Base-by-base conservation (phyloP, 2,329 filamentous ascomycete species). In the Spiromastix sp. region DNA sequence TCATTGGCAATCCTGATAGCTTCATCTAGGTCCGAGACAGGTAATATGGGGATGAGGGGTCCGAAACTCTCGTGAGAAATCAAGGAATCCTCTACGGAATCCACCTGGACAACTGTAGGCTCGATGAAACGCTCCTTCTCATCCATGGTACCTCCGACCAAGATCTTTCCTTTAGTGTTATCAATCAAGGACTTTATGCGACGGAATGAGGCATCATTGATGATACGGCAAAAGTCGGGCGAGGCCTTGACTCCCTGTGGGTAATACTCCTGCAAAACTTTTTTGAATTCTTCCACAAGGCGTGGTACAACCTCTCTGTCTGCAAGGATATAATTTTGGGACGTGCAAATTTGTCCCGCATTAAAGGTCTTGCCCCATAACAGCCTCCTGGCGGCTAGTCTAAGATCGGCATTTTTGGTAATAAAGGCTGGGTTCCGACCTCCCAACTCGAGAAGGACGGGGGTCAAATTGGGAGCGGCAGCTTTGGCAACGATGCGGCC, bases 111-210 rank as follows among this genome's bases (percentile, higher is more conserved):
- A n/a, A 89, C 77, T 0, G 91, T 98, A 1, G 87, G 85, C 56
- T 89, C 85, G 48, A 98, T 91, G 61, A 82, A 95, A 32, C 82
- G 77, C 20, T 85, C 73, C 22, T 72, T 67, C 54, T 84, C 79
- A 56, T 96, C 85, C 64, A 82, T 79, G 36, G 79, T 76, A 32
- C 91, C 91, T 34, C 91, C 91, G 50, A 93, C 66, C 32, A 96
- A 69, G 44, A 98, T 85, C 63, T 83, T 82, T 57, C 91, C 91
- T 42, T 74, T 73, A 37, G 76, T 81, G 38, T 76, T 71, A 56
- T 94, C 85, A n/a, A 98, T 67, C 84, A 96, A 86, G 51, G 77
- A 76, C 72, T 91, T 93, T 48, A 96, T 71, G 24, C 89, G 79
- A 42, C 74, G 67, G 61, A 89, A 96, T 48, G 91, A 79, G 27